A percentile compares a stretch with the other conserved stretches of the same genome.
These are phyloP conservation scores for Pseudocercospora vitis DNA, from an alignment of 2,329 filamentous ascomycete species.

Conservation along the genomic window DNA sequence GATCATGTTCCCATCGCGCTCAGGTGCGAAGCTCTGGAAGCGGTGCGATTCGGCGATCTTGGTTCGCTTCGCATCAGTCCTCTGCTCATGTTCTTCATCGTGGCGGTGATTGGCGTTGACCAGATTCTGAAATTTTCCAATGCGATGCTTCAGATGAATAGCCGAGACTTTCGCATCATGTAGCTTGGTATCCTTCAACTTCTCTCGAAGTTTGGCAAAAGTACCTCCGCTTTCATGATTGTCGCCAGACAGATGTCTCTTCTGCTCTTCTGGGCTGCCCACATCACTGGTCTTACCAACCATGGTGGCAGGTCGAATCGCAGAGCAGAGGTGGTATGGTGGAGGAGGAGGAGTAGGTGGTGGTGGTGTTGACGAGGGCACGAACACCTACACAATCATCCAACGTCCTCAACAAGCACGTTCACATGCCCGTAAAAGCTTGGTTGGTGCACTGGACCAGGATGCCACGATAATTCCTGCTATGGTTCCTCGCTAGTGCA, in stretches of 20 bases:
- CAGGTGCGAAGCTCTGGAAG: slow-evolving; percentile 87
- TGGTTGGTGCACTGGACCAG: background rate
- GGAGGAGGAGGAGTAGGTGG: background rate
- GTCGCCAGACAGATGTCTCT: slow-evolving; percentile 16
- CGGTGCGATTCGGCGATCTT: slow-evolving; percentile 72
- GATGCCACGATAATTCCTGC: background rate
- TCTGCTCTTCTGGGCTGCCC: slow-evolving; percentile 24
- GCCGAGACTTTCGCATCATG: slow-evolving; percentile 39
- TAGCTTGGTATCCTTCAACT: slow-evolving; percentile 27
- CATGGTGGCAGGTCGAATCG: slow-evolving; percentile 15
- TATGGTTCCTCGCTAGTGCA: slow-evolving; percentile 1
- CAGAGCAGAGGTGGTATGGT: background rate
- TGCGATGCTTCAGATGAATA: slow-evolving; percentile 60
- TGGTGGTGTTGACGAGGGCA: background rate
- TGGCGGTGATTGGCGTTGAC: slow-evolving; percentile 89
- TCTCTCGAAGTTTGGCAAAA: slow-evolving; percentile 19
- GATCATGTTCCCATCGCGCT: slow-evolving; percentile 73
- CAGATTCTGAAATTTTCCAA: slow-evolving; percentile 65
- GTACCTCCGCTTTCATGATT: slow-evolving; percentile 17
- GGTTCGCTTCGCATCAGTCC: slow-evolving; percentile 76
- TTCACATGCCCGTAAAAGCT: no score
- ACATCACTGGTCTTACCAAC: slow-evolving; percentile 25
- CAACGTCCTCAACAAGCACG: background rate
- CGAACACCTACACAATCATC: background rate
- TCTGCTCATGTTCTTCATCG: slow-evolving; percentile 87